Base-by-base conservation (phyloP, 75 land plant species). In the Picea glauca region DNA sequence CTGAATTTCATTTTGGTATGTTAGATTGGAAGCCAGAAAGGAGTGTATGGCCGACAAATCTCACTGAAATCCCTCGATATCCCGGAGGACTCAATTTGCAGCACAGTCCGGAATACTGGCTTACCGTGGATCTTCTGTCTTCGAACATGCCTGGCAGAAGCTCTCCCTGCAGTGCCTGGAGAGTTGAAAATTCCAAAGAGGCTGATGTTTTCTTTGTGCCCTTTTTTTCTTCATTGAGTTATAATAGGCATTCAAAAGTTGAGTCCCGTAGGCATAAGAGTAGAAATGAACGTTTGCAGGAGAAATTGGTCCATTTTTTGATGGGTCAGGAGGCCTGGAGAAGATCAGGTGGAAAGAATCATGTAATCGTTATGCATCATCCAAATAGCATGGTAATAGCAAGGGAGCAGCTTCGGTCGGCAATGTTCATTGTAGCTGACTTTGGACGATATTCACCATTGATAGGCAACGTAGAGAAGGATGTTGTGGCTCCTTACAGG, bases 51-150 rank as follows among this genome's bases (percentile, higher is more conserved):
- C 99, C 98, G 11, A 65, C 76, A 58, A 85, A 81, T n/a, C 43
- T 63, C 3, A 59, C 79, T 32, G 58, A 78, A 67, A 64, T 94
- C 30, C 91, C 93, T 15, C 60, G 65, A 8, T 96, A 96, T 65
- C 99, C 98, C 0, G 99, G 99, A 23, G 99, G 99, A 6, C 80
- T 96, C 60, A 90, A 95, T 80, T 76, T 87, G 30, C 98, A 95
- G 70, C 98, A 95, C 77, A 93, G 96, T 63, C 82, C 90, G 0
- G 98, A 96, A 80, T 96, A 94, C 67, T 96, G 99, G 99, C 93
- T 96, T 54, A 96, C 99, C 1, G 79, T 93, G 76, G 99, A 96
- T 84, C 91, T 96, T 46, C 79, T 96, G 18, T 83, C 88, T 4
- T 93, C 94, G 11, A 84, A 62, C 21, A 20, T 77, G 61, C 79